A percentile compares a stretch with the other conserved stretches of the same genome.
Conservation (phyloP, 140 eudicot species). For the Bidens hawaiensis region DNA sequence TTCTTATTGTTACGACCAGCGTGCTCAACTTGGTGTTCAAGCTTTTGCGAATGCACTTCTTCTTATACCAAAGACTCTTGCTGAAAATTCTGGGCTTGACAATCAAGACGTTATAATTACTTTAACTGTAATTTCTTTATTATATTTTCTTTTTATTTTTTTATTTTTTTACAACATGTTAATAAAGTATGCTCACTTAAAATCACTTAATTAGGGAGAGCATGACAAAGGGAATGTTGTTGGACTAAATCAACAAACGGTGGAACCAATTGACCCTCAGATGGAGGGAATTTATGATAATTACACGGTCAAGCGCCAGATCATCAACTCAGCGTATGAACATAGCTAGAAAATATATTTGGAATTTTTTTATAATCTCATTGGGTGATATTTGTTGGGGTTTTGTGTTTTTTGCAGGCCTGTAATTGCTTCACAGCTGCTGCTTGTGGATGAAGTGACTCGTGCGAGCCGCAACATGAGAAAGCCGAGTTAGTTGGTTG, state of each 20-base stretch:
- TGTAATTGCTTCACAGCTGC: conserved; percentile 79
- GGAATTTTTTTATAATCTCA: background rate
- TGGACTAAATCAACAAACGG: conserved; percentile 79
- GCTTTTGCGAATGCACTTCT: conserved; percentile 97
- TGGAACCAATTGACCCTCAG: conserved; percentile 84
- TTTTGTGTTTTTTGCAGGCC: conserved; percentile 50
- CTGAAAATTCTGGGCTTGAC: conserved; percentile 94
- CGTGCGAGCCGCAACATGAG: conserved; percentile 98
- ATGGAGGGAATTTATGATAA: conserved; percentile 98
- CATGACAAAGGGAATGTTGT: conserved; percentile 86
- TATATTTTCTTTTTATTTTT: background rate
- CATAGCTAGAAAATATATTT: background rate
- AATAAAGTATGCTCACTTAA: background rate
- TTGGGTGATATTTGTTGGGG: background rate
- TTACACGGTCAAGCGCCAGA: conserved; percentile 81
- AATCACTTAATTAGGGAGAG: conserved; percentile 55
- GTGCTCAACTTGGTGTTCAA: conserved; percentile 95
- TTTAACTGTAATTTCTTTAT: conserved; percentile 52
- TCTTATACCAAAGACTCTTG: conserved; percentile 85
- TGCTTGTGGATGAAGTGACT: conserved; percentile 89
- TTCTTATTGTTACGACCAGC: conserved; percentile 36
- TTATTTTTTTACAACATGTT: background rate
- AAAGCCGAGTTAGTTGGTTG: conserved; percentile 73
- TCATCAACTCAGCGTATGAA: conserved; percentile 80
- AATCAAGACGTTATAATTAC: conserved; percentile 84